Conservation (phyloP, 2,329 filamentous ascomycete genomes). For the Verticillium longisporum region DNA sequence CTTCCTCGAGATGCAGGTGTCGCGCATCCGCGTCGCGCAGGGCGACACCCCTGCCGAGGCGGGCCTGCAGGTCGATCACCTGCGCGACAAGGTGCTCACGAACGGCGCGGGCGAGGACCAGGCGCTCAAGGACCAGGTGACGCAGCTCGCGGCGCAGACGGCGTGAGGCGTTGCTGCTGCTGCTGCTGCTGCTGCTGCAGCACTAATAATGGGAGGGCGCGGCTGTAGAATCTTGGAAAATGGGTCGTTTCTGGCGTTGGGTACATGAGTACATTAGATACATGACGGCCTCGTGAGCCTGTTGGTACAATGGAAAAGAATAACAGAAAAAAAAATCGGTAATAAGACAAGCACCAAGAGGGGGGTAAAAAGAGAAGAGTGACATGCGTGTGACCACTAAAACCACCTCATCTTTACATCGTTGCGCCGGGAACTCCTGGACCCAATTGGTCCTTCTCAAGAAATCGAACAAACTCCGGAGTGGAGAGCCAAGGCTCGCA, state of each 20-base stretch:
- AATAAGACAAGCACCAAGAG: constrained; percentile 1
- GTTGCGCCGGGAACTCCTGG: neutral
- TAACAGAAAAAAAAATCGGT: neutral
- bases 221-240: constrained; percentile 4
- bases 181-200: too few species aligned
- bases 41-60: constrained; percentile 45
- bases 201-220: too few species aligned
- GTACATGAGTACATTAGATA: neutral
- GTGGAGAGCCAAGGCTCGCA: neutral
- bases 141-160: constrained; percentile 18
- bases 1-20: constrained; percentile 53
- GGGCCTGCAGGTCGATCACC: constrained; percentile 47
- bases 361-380: constrained; percentile 3
- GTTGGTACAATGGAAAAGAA: too few species aligned
- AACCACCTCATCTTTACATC: neutral
- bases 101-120: constrained; percentile 44
- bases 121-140: constrained; percentile 45
- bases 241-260: constrained; percentile 5
- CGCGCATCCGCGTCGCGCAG: constrained; percentile 52
- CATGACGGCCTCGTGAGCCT: constrained; percentile 1
- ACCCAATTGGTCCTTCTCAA: neutral
- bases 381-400: neutral
- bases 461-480: too few species aligned
- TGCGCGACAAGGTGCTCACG: constrained; percentile 49
- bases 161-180: too few species aligned